Conservation (phyloP, 768 basidiomycete genomes). For the Podaxis carcinomalis region DNA sequence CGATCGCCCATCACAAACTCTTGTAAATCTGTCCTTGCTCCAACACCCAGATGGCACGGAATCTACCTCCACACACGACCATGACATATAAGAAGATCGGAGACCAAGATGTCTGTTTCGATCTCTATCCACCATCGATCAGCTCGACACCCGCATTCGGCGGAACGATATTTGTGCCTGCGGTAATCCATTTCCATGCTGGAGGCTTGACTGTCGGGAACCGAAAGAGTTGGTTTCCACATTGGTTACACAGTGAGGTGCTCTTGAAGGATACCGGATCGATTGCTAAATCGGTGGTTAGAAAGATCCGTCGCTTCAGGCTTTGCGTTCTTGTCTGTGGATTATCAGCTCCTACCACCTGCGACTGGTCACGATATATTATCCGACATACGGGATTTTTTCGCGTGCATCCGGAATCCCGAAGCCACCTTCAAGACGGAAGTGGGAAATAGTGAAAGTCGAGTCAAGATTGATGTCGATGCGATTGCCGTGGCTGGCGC, state of each 20-base stretch:
- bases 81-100: conserved; percentile 18
- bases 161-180: conserved; percentile 19
- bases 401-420: conserved; percentile 37
- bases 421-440: background rate
- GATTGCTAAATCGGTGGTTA: conserved; percentile 17
- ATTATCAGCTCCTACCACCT: conserved; percentile 56
- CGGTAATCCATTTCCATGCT: conserved; percentile 43
- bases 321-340: conserved; percentile 55
- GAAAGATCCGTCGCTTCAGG: conserved; percentile 44
- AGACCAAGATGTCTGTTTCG: conserved; percentile 12
- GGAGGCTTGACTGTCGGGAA: conserved; percentile 62
- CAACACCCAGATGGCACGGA: background rate
- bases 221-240: conserved; percentile 57
- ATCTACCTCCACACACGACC: conserved; percentile 10
- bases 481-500: conserved; percentile 50
- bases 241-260: conserved; percentile 54
- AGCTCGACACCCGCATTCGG: background rate
- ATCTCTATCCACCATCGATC: conserved; percentile 19
- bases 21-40: background rate
- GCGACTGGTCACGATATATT: conserved; percentile 54
- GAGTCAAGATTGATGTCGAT: conserved; percentile 30
- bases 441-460: background rate
- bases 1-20: no score
- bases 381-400: conserved; percentile 53
- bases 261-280: background rate